Evolutionary conservation across 768 basidiomycete genomes (phyloP), one percentile per base, ranked within the genome.

Genomic region (Pleurotus pulmonarius): DNA sequence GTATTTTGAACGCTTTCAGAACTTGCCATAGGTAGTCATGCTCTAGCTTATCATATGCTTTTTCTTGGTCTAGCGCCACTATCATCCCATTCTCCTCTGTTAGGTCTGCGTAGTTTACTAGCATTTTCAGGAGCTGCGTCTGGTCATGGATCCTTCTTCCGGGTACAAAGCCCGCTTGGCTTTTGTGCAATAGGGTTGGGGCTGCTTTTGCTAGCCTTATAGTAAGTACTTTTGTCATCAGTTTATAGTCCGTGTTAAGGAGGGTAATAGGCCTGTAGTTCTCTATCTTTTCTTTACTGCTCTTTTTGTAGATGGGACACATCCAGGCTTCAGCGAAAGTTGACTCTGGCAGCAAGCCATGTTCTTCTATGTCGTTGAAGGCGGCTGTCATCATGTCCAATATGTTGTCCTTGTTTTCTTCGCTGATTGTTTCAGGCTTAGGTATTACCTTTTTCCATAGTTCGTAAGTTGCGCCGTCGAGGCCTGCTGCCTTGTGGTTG

Each of bases 251-350:
- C 1, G 66, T 52, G 60, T 75, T 75, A 3, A 73, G 62, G 0
- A 76, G 60, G 0, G 70, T 74, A 0, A 77, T 75, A 0, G 73
- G 75, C 0, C 70, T 0, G 49, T 77, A 76, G 57, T 73, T 75
- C 7, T 37, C 64, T 0, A 75, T 72, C 1, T 68, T 56, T 0
- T 43, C 49, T 1, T 20, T 46, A 15, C 73, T 69, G 5, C 67
- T 70, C 41, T 79, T 78, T 34, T 79, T 79, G 56, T 73, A 79
- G n/a, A 79, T 24, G 0, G 70, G 74, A 64, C 73, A 72, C 65
- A 73, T 68, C 71, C 69, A 70, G 0, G 75, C 76, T 6, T 64
- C 44, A 0, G 67, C 24, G 49, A 74, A 80, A 0, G n/a, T 1
- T 0, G 63, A 57, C 0, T 11, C 2, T 0, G 39, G 69, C 0